These are phyloP conservation scores for Suillus decipiens DNA, from an alignment of 768 basidiomycete species.

Conservation along the genomic window DNA sequence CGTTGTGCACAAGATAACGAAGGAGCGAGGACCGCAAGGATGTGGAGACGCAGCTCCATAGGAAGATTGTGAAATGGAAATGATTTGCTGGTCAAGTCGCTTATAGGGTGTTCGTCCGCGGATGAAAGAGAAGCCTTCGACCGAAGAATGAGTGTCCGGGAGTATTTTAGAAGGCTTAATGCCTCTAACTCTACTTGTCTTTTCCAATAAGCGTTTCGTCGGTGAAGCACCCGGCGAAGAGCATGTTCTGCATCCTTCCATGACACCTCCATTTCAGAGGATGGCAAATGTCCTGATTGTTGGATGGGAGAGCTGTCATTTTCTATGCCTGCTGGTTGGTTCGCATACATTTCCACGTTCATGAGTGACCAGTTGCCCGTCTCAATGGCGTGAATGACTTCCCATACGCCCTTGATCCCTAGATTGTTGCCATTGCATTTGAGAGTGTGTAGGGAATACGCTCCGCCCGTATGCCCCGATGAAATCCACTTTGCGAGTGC, in stretches of 20 bases:
- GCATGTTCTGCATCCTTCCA: constrained; percentile 39
- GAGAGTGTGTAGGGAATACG: constrained; percentile 48
- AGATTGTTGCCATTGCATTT: constrained; percentile 61
- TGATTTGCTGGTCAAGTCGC: constrained; percentile 17
- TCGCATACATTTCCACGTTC: constrained; percentile 51
- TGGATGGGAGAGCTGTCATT: constrained; percentile 12
- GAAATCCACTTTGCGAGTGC: constrained; percentile 51
- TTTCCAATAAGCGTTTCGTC: constrained; percentile 49
- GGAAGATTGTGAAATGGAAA: constrained; percentile 50
- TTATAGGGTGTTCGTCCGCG: constrained; percentile 19
- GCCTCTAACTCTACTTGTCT: constrained; percentile 49
- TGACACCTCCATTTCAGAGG: constrained; percentile 20
- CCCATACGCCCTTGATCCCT: constrained; percentile 45
- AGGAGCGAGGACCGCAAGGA: constrained; percentile 58
- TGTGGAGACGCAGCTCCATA: constrained; percentile 56
- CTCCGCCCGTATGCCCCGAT: constrained; percentile 15
- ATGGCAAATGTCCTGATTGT: constrained; percentile 20
- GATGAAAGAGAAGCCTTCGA: constrained; percentile 16
- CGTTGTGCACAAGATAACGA: constrained; percentile 58
- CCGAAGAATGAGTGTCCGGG: constrained; percentile 48
- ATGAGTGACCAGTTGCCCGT: constrained; percentile 51
- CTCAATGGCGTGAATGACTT: constrained; percentile 50
- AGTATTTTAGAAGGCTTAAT: constrained; percentile 48
- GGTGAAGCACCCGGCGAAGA: constrained; percentile 40
- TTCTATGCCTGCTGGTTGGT: constrained; percentile 32